Percentiles rank a stretch among this genome's conserved stretches.
Conservation (phyloP, 1,284 basidiomycete genomes). For the Papiliotrema nemorosa region DNA sequence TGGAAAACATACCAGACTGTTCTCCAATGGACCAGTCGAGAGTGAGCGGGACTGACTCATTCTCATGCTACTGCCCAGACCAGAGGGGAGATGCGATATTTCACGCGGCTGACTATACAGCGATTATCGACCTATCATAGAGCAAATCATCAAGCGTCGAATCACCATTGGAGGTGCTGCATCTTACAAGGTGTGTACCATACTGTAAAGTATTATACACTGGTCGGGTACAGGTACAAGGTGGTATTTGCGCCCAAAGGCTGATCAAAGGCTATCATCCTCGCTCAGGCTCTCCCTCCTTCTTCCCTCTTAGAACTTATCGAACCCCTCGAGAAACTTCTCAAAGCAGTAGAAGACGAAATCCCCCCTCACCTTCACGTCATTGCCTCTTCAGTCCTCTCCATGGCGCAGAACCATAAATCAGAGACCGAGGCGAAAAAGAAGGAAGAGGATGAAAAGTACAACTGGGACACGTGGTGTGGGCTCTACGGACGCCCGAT, state of each 20-base stretch:
- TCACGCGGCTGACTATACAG: background rate
- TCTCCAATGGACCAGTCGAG: background rate
- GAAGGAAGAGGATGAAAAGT: background rate
- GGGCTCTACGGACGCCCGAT: constrained; percentile 3
- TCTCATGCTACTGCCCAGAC: background rate
- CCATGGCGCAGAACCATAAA: background rate
- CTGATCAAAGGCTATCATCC: constrained; percentile 6
- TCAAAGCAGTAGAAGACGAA: background rate
- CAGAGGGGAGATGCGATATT: no score
- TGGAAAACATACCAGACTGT: constrained; percentile 1
- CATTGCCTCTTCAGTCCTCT: constrained; percentile 5
- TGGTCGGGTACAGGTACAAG: background rate
- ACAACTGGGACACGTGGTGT: constrained; percentile 7
- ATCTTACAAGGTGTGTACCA: constrained; percentile 1
- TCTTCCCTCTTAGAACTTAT: constrained; percentile 5
- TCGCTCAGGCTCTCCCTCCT: constrained; percentile 6
- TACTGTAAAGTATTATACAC: background rate
- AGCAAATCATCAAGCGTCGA: constrained; percentile 1
- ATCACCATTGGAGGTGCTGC: background rate
- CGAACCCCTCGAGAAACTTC: constrained; percentile 1
- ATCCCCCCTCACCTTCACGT: background rate
- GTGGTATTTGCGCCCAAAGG: background rate
- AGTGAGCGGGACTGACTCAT: background rate
- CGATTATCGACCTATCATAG: background rate
- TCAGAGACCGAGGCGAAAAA: background rate